Base-by-base conservation (phyloP, 2,329 filamentous ascomycete genomes). In the Neonectria neomacrospora region DNA sequence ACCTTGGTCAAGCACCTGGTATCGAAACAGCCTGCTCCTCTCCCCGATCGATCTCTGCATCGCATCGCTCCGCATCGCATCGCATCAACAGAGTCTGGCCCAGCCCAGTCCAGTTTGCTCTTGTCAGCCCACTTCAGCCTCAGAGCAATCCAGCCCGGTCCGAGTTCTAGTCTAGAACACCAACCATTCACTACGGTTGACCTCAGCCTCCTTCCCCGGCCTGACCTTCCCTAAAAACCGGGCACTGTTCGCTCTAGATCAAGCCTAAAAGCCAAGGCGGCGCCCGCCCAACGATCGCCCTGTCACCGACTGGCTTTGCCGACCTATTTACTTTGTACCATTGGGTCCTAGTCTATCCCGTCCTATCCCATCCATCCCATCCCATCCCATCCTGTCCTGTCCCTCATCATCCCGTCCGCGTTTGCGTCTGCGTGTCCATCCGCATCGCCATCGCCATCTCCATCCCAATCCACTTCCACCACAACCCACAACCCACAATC, bases 111-210 rank as follows among this genome's bases (percentile, higher is more conserved):
- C 23, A 26, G 23, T 26, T n/a, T 23, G 18, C 23, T 45, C 22
- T 7, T n/a, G 22, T 47, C 59, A 57, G 54, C 51, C 54, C 59
- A 54, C 54, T 42, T 52, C 52, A 41, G 26, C 45, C 55, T 55
- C 52, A 42, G 50, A 48, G 18, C 18, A 48, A 51, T 50, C 58
- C 58, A 60, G 51, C 51, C 58, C 58, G 45, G 58, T 39, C 52
- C 16, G 44, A 62, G 59, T 62, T 62, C 54, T 57, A 57, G 54
- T 62, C 54, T 57, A 57, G 54, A 57, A 57, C 48, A 16, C 58
- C 52, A 52, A 16, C 58, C 26, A 39, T n/a, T 18, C 37, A 18
- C 16, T 39, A 16, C 34, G 14, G 12, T 45, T 23, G 16, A 10
- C 47, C 47, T 32, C 42, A 34, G 11, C 32, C 32, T 23, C 22